Conservation (phyloP, 495 filamentous ascomycete species). For the Podospora sp. region DNA sequence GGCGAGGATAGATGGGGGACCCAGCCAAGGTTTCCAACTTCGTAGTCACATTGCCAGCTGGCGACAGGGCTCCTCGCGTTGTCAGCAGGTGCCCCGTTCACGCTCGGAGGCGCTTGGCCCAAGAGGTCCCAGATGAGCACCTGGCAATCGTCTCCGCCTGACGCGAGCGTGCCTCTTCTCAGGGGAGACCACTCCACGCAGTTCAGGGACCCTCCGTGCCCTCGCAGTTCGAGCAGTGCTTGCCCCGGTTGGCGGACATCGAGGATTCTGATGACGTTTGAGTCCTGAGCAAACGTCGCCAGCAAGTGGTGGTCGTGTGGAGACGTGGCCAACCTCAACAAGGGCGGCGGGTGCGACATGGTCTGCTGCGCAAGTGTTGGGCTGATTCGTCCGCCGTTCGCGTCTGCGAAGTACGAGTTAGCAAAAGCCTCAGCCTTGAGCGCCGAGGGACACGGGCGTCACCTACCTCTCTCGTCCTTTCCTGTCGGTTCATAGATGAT, state of each 20-base stretch:
- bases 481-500: slow-evolving; percentile 98
- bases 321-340: slow-evolving; percentile 87
- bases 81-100: slow-evolving; percentile 52
- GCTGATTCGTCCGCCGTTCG: slow-evolving; percentile 56
- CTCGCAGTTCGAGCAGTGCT: slow-evolving; percentile 89
- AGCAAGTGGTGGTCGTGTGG: slow-evolving; percentile 95
- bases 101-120: slow-evolving; percentile 55
- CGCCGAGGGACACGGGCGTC: background rate
- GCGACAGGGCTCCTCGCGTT: slow-evolving; percentile 72
- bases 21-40: slow-evolving; percentile 95
- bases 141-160: slow-evolving; percentile 86
- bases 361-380: slow-evolving; percentile 71
- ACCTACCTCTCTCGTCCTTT: slow-evolving; percentile 78
- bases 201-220: slow-evolving; percentile 84
- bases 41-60: slow-evolving; percentile 93
- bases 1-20: slow-evolving; percentile 72
- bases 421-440: background rate
- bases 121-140: slow-evolving; percentile 94
- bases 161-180: slow-evolving; percentile 83
- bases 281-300: slow-evolving; percentile 94
- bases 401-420: slow-evolving; percentile 37
- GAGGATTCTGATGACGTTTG: slow-evolving; percentile 88
- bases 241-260: slow-evolving; percentile 97
- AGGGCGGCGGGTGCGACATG: slow-evolving; percentile 76
- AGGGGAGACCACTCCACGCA: slow-evolving; percentile 94